phyloP scores from a whole-genome alignment of 805 yeast species.

The Nakazawaea siamensis region DNA sequence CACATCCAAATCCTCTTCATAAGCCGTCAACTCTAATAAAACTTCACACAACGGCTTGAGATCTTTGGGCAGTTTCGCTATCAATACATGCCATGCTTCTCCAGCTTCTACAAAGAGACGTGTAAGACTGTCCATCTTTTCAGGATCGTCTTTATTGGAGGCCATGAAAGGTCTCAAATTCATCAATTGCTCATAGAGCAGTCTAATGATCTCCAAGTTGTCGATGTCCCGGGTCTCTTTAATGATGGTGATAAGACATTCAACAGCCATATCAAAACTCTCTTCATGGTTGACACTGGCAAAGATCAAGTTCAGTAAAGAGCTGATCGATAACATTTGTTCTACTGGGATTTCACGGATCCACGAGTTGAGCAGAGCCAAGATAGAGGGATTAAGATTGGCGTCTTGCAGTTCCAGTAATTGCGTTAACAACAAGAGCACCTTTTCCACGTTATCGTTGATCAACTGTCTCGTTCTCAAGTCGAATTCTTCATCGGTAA shows the following conservation, averaged over 20 bases:
- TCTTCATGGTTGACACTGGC: conserved; percentile 48
- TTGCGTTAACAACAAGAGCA: conserved; percentile 53
- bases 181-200: conserved; percentile 62
- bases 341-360: conserved; percentile 76
- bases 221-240: conserved; percentile 76
- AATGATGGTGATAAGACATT: conserved; percentile 75
- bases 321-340: conserved; percentile 51
- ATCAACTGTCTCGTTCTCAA: conserved; percentile 57
- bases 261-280: conserved; percentile 78
- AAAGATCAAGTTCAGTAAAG: conserved; percentile 65
- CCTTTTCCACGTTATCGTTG: conserved; percentile 56
- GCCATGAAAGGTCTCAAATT: conserved; percentile 45
- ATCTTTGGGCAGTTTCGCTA: conserved; percentile 61
- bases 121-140: conserved; percentile 59
- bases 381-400: conserved; percentile 34
- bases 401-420: conserved; percentile 25
- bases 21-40: conserved; percentile 59
- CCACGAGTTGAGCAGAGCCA: conserved; percentile 86
- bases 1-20: conserved; percentile 79
- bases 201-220: conserved; percentile 50
- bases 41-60: conserved; percentile 71
- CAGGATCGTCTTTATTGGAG: conserved; percentile 49
- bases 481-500: conserved; percentile 75
- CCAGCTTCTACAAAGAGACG: conserved; percentile 87
- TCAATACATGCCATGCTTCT: conserved; percentile 87